Conservation (phyloP, 2,329 filamentous ascomycete species). For the Pyrenophora graminea region DNA sequence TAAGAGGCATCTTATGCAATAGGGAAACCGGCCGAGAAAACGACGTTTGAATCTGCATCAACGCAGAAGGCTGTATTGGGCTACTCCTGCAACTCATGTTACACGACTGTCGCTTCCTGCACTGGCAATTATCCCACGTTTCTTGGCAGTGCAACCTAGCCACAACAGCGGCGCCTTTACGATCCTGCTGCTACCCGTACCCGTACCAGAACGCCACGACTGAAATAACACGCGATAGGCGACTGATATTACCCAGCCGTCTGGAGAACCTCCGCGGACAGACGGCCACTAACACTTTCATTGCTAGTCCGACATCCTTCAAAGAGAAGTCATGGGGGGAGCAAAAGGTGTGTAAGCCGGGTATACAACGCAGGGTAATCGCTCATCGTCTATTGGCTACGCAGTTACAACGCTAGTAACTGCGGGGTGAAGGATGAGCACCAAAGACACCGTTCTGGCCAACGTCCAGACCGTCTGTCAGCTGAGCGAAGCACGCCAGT, state of each 20-base stretch:
- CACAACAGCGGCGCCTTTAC: conserved; percentile 8
- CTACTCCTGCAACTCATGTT: conserved; percentile 5
- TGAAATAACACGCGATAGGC: conserved; percentile 15
- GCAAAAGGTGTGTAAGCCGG: background rate
- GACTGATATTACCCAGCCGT: background rate
- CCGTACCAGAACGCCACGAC: conserved; percentile 1
- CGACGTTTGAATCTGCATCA: conserved; percentile 4
- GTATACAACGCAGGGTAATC: conserved; percentile 11
- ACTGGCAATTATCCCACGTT: conserved; percentile 14
- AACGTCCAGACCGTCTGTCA: background rate
- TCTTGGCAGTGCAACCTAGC: conserved; percentile 12
- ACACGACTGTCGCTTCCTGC: conserved; percentile 11
- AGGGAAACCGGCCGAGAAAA: conserved; percentile 2
- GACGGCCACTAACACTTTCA: background rate
- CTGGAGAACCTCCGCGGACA: background rate
- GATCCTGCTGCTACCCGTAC: conserved; percentile 15
- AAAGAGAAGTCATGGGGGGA: background rate
- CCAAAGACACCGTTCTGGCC: background rate
- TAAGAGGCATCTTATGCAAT: background rate
- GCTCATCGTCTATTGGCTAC: conserved; percentile 21
- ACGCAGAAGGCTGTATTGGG: background rate
- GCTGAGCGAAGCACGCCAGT: background rate
- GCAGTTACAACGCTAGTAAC: background rate
- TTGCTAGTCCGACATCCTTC: background rate
- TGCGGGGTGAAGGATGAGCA: conserved; percentile 10